Evolutionary conservation across 2,329 filamentous ascomycete species (phyloP), one percentile per base, ranked within the genome.

Genomic region (Chaetomium strumarium): DNA sequence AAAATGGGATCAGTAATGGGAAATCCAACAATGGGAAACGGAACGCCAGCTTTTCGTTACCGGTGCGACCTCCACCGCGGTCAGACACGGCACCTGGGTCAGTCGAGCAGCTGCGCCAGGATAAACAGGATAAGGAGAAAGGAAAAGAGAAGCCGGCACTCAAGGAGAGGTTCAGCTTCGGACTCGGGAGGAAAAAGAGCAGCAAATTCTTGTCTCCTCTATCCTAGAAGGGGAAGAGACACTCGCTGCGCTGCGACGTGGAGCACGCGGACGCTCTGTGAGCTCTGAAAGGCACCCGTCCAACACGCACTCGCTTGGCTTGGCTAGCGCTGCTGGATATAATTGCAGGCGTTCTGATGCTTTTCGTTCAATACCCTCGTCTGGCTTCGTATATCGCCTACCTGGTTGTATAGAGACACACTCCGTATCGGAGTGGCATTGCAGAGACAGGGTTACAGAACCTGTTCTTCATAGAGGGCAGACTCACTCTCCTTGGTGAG

Each of bases 161-260:
- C 43, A 84, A 81, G 67, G 82, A 83, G 58, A 76, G 84, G 24
- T 86, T 90, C 61, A 86, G 77, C 60, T 82, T 84, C 60, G 73
- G 79, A 53, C 63, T 90, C 12, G 83, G 86, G 5, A 74, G 82
- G 63, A 90, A 90, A 74, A 90, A 87, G 77, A 86, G 81, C 67
- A 78, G 75, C 56, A 72, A 74, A 55, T 63, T 74, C 51, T 62
- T 67, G 51, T 66, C 67, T 44, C 70, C 61, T 24, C 24, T 24
- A 60, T 53, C 55, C 13, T 58, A 56, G 56, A 17, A 4, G 31
- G 49, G 46, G 44, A 40, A 33, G 38, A 45, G 55, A 41, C 34
- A 44, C 36, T 37, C 49, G 41, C 46, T 53, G 34, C 55, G 53
- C 41, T 44, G 44, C 30, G 29, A 17, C 12, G 36, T 3, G 29